Conservation (phyloP, 331 rosid species). For the Spiraea crenata region DNA sequence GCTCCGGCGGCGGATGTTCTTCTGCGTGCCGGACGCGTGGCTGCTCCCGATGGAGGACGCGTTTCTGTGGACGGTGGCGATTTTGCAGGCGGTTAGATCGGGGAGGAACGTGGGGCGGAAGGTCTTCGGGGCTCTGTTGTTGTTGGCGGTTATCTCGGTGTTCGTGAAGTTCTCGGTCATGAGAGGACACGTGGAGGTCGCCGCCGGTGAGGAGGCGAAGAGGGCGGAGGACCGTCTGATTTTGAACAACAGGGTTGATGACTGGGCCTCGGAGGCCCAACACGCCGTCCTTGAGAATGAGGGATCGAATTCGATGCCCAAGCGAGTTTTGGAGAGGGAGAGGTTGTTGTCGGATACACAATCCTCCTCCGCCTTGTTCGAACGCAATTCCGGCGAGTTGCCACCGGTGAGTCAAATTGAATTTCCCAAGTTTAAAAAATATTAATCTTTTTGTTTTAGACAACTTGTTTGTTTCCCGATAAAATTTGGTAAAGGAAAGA, state of each 20-base stretch:
- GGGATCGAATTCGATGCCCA: constrained; percentile 34
- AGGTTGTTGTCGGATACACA: too few species aligned
- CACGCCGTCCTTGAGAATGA: constrained; percentile 49
- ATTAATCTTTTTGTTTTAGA: neutral
- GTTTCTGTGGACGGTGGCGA: constrained; percentile 36
- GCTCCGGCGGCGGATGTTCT: constrained; percentile 47
- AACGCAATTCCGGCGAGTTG: constrained; percentile 1
- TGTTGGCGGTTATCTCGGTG: constrained; percentile 59
- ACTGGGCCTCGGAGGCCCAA: constrained; percentile 61
- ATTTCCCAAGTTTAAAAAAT: neutral
- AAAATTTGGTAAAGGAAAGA: neutral
- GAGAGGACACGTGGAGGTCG: constrained; percentile 44
- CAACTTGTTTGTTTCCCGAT: constrained; percentile 9
- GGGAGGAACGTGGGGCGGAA: constrained; percentile 52
- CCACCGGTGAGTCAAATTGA: constrained; percentile 6
- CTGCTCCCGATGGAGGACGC: constrained; percentile 39
- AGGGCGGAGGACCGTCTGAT: constrained; percentile 58
- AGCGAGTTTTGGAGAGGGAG: constrained; percentile 6
- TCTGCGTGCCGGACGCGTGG: constrained; percentile 54
- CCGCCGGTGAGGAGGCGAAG: constrained; percentile 30
- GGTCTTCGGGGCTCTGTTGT: constrained; percentile 42
- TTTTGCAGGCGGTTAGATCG: constrained; percentile 40
- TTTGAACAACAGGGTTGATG: constrained; percentile 58
- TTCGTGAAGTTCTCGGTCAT: constrained; percentile 53
- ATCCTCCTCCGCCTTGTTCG: constrained; percentile 23